Evolutionary conservation across 2,329 filamentous ascomycete species (phyloP).

Genomic region (Microcera coccophila): DNA sequence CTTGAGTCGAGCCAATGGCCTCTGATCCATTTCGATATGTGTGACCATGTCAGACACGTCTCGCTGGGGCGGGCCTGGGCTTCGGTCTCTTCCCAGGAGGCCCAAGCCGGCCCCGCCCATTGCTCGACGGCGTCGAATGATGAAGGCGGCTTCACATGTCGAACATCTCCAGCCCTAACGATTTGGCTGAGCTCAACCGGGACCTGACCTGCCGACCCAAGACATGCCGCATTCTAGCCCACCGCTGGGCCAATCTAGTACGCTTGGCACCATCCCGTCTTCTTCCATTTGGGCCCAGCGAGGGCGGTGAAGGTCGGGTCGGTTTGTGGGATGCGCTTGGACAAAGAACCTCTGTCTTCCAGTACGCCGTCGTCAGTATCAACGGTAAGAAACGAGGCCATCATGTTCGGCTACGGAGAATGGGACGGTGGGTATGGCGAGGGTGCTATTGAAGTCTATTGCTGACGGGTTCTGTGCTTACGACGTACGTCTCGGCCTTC

Average conservation of each 20-base stretch:
- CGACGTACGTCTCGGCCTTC: not conserved
- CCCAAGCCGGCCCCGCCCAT: not conserved
- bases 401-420: not conserved
- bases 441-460: not conserved
- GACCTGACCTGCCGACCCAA: not conserved
- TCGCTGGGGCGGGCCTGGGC: not conserved
- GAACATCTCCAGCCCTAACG: not conserved
- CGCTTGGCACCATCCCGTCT: not conserved
- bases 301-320: not conserved
- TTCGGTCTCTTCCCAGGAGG: not conserved
- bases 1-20: constrained; percentile 6
- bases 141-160: constrained; percentile 1
- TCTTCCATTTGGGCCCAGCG: not conserved
- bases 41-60: not conserved
- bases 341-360: no score
- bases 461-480: not conserved
- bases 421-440: not conserved
- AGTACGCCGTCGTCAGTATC: not conserved
- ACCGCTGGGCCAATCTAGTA: not conserved
- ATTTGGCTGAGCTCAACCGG: not conserved
- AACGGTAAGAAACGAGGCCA: not conserved
- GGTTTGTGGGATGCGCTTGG: no score
- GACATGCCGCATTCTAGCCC: not conserved
- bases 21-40: constrained; percentile 3
- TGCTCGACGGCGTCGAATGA: not conserved